These are phyloP conservation scores for Rossbeevera mucosa DNA, from an alignment of 768 basidiomycete species.

Conservation along the genomic window DNA sequence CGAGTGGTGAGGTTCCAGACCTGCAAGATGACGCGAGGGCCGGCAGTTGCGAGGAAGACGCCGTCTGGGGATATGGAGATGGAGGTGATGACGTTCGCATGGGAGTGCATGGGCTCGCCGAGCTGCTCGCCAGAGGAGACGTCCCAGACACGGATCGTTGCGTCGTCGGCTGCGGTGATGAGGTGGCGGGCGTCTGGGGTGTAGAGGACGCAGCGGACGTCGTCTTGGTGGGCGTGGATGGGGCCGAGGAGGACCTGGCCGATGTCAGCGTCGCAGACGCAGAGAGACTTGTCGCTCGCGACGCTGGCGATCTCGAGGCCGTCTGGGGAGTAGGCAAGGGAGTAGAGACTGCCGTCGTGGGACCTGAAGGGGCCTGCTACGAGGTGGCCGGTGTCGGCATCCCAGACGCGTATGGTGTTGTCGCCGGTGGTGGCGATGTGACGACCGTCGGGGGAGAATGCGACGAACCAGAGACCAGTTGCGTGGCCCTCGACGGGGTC, in stretches of 20 bases:
- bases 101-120: slow-evolving; percentile 28
- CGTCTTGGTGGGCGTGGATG: slow-evolving; percentile 27
- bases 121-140: slow-evolving; percentile 26
- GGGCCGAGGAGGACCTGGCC: slow-evolving; percentile 33
- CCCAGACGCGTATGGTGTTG: slow-evolving; percentile 31
- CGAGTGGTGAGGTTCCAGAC: slow-evolving; percentile 28
- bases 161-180: slow-evolving; percentile 28
- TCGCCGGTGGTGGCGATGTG: slow-evolving; percentile 32
- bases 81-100: slow-evolving; percentile 28
- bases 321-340: slow-evolving; percentile 36
- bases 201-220: slow-evolving; percentile 30
- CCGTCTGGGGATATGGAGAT: slow-evolving; percentile 31
- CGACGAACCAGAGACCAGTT: slow-evolving; percentile 26
- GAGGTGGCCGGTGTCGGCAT: slow-evolving; percentile 23
- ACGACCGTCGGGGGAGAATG: slow-evolving; percentile 31
- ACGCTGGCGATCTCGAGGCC: slow-evolving; percentile 30
- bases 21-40: slow-evolving; percentile 27
- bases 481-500: slow-evolving; percentile 27
- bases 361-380: slow-evolving; percentile 27
- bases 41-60: slow-evolving; percentile 30
- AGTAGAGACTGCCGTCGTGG: slow-evolving; percentile 30
- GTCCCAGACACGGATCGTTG: slow-evolving; percentile 31
- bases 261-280: slow-evolving; percentile 30
- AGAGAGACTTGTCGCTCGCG: slow-evolving; percentile 29
- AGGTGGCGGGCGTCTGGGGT: slow-evolving; percentile 26